Conservation (phyloP, 2,329 filamentous ascomycete genomes). For the Ascochyta lentis region DNA sequence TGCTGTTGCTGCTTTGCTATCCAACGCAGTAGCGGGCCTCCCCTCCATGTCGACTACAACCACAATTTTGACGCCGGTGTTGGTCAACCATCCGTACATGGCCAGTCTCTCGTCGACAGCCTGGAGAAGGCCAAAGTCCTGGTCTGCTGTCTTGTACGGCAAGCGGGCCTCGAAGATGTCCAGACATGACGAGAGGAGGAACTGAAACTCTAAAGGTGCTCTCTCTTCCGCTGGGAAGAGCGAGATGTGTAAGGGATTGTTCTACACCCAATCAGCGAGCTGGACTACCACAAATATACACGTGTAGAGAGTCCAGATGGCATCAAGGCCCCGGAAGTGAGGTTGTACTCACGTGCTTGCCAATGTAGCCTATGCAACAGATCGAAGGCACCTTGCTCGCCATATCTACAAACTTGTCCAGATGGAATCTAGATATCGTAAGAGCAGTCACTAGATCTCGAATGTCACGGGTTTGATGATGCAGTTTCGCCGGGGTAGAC, state of each 20-base stretch:
- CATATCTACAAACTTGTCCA: conserved; percentile 38
- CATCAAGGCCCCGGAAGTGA: neutral
- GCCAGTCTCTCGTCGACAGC: conserved; percentile 92
- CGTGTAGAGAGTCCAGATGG: neutral
- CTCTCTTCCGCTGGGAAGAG: conserved; percentile 80
- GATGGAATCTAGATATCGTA: neutral
- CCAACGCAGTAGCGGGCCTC: conserved; percentile 53
- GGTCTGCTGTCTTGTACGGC: conserved; percentile 73
- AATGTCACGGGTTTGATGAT: conserved; percentile 19
- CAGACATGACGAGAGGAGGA: conserved; percentile 87
- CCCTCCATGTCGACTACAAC: conserved; percentile 91
- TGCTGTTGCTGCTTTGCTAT: conserved; percentile 52
- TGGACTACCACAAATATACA: no score
- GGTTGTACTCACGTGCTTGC: conserved; percentile 74
- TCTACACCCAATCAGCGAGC: conserved; percentile 60
- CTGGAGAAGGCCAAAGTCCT: conserved; percentile 90
- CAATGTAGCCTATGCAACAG: conserved; percentile 91
- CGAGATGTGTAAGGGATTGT: conserved; percentile 93
- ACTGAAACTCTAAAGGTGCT: conserved; percentile 85
- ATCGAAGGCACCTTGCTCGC: conserved; percentile 70
- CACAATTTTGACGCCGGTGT: conserved; percentile 90
- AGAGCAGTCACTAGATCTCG: neutral
- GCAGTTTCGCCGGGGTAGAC: conserved; percentile 30
- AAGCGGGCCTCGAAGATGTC: conserved; percentile 91
- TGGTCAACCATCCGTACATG: conserved; percentile 95